A percentile compares a stretch with the other conserved stretches of the same genome.
Evolutionary conservation across 331 rosid genomes (phyloP).

Genomic region (Rosa hybrid): DNA sequence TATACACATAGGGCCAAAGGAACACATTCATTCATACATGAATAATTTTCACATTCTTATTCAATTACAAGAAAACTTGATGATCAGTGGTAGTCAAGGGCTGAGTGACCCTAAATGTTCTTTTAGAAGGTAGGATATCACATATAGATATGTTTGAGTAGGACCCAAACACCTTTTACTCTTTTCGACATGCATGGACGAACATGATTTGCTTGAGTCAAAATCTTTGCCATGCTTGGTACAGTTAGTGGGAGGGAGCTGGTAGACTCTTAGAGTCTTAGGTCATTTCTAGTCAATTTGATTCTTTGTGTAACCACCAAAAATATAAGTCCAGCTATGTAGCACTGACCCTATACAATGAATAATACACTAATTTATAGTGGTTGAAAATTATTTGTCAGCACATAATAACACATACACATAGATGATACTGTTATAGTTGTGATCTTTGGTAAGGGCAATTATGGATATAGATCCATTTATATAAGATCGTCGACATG

Average conservation of each 20-base stretch:
- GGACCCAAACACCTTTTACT: neutral
- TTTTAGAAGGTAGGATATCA: neutral
- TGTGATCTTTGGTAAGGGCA: slow-evolving; percentile 7
- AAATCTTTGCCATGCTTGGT: neutral
- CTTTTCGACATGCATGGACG: neutral
- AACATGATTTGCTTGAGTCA: slow-evolving; percentile 7
- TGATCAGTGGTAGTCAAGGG: neutral
- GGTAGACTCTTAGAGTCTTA: neutral
- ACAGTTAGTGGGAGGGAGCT: neutral
- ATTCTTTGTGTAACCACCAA: slow-evolving; percentile 19
- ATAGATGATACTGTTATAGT: neutral
- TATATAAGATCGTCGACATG: neutral
- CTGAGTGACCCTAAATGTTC: slow-evolving; percentile 1
- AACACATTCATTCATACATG: slow-evolving; percentile 7
- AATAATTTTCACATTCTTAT: neutral
- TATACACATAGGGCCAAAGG: slow-evolving; percentile 25
- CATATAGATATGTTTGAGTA: neutral
- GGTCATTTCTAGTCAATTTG: slow-evolving; percentile 15
- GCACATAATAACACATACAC: neutral
- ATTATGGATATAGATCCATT: slow-evolving; percentile 9
- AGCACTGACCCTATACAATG: neutral
- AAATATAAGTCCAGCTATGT: slow-evolving; percentile 22
- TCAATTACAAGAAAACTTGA: neutral
- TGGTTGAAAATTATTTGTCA: neutral
- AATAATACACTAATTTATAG: neutral